A percentile compares a stretch with the other conserved stretches of the same genome.
Conservation (phyloP, 1,139 yeast genomes). For the Hansenula anomala region DNA sequence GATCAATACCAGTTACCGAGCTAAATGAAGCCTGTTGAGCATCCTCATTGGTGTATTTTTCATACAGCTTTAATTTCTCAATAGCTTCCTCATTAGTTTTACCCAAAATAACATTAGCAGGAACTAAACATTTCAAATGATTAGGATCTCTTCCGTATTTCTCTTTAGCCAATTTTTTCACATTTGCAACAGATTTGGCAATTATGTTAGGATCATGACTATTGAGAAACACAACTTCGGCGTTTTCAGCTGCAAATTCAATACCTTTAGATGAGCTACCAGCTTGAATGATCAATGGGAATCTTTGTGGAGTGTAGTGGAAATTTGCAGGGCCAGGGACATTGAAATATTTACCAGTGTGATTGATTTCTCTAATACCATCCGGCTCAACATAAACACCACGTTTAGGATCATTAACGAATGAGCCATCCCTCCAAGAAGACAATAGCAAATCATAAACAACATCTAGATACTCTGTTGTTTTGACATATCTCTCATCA, state of each 20-base stretch:
- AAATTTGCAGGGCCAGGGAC: slow-evolving; percentile 36
- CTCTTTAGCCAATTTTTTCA: slow-evolving; percentile 23
- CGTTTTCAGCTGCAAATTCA: slow-evolving; percentile 38
- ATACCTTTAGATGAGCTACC: slow-evolving; percentile 38
- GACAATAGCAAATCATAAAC: slow-evolving; percentile 32
- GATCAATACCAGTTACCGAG: slow-evolving; percentile 34
- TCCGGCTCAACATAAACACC: slow-evolving; percentile 27
- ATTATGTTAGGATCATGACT: slow-evolving; percentile 26
- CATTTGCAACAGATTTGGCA: slow-evolving; percentile 24
- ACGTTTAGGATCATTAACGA: slow-evolving; percentile 26
- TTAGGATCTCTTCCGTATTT: slow-evolving; percentile 21
- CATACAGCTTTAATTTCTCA: slow-evolving; percentile 23
- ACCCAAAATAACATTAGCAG: slow-evolving; percentile 23
- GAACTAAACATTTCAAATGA: slow-evolving; percentile 23
- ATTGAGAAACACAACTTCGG: slow-evolving; percentile 35
- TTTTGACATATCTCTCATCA: slow-evolving; percentile 33
- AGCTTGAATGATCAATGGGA: slow-evolving; percentile 40
- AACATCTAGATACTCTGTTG: slow-evolving; percentile 34
- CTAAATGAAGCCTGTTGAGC: slow-evolving; percentile 28
- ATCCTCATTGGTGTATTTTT: slow-evolving; percentile 28
- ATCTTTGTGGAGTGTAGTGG: slow-evolving; percentile 36
- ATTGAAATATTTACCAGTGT: slow-evolving; percentile 28
- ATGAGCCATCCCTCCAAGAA: slow-evolving; percentile 37
- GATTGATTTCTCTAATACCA: neutral
- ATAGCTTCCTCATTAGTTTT: slow-evolving; percentile 29